Base-by-base conservation (phyloP, 208 protist genomes). In the Novymonas esmeraldas region DNA sequence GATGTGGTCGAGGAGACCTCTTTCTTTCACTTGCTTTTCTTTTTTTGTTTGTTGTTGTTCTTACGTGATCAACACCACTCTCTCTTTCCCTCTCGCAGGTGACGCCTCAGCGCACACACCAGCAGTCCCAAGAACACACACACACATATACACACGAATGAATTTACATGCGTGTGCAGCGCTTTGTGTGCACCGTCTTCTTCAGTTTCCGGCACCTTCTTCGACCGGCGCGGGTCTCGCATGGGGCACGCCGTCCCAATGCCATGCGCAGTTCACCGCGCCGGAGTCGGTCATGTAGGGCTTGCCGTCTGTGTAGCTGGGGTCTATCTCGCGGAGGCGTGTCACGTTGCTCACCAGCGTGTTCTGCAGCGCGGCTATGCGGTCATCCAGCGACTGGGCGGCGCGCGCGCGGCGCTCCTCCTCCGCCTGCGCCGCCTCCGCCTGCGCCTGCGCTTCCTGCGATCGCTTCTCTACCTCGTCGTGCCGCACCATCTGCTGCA, bases 401-500 rank as follows among this genome's bases (percentile, higher is more conserved):
- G 46, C 55, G 18, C 68, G 56, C 45, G 73, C 71, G 39, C 70
- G 61, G 36, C 49, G 39, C 41, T 24, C 42, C 34, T 71, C 60
- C 14, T 44, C 44, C 22, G 26, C 41, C 4, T 20, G 60, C 48
- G 55, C 24, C 41, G 50, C 46, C 36, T 75, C 55, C 51, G 59
- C 58, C 14, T 82, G 81, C 38, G 9, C 66, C 22, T 81, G 36
- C 18, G 75, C 60, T 28, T 95, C 86, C 18, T 64, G 54, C 44
- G 86, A 62, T 26, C 87, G 89, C 61, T 82, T 82, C 11, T 11
- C 55, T 1, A 92, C 70, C 46, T 90, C 84, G 52, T 89, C 79
- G 18, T 79, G 73, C 20, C 82, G 85, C 29, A 95, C 77, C 86
- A 97, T 91, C 24, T 87, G 77, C 72, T 94, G 85, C 49, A 97